A percentile compares a stretch with the other conserved stretches of the same genome.
These are phyloP conservation scores for Nidularia pulvinata DNA, from an alignment of 768 basidiomycete species.

Conservation along the genomic window DNA sequence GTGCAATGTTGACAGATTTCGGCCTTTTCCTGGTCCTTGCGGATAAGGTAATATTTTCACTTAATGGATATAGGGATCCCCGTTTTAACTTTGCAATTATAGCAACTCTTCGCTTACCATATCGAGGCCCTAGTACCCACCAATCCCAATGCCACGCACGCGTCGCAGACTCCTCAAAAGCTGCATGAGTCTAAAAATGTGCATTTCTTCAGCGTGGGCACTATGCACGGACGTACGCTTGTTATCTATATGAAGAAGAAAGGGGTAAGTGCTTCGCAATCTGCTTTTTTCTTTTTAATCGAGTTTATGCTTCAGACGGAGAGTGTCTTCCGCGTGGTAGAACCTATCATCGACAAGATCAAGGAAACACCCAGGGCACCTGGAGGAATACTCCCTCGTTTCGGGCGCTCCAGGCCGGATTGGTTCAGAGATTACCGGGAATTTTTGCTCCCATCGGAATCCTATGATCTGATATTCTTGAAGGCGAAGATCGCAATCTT, in stretches of 20 bases:
- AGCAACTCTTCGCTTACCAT: conserved; percentile 91
- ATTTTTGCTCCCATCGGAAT: conserved; percentile 86
- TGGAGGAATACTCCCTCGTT: conserved; percentile 59
- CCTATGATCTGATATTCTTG: conserved; percentile 87
- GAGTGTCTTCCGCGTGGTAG: conserved; percentile 91
- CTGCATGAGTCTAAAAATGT: conserved; percentile 90
- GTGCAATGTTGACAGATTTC: conserved; percentile 94
- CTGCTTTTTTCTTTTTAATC: conserved; percentile 69
- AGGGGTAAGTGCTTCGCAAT: conserved; percentile 41
- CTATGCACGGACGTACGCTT: conserved; percentile 80
- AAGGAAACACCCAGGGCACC: conserved; percentile 69
- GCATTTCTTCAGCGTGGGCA: conserved; percentile 94
- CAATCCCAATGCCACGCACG: conserved; percentile 63
- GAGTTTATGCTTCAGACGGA: conserved; percentile 58
- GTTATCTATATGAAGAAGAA: conserved; percentile 98
- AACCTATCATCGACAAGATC: conserved; percentile 88
- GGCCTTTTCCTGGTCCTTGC: conserved; percentile 96
- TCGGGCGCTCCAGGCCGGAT: conserved; percentile 71
- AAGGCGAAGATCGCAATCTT: conserved; percentile 91
- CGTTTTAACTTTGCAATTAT: conserved; percentile 4
- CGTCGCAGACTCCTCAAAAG: conserved; percentile 84
- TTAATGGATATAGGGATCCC: conserved; percentile 40
- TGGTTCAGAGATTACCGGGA: conserved; percentile 94
- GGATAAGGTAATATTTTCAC: conserved; percentile 70
- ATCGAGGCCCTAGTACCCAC: conserved; percentile 97